Evolutionary conservation across 192 early-diverging fungal species (phyloP), one percentile per base, ranked within the genome.

Genomic region (Entomortierella beljakovae): DNA sequence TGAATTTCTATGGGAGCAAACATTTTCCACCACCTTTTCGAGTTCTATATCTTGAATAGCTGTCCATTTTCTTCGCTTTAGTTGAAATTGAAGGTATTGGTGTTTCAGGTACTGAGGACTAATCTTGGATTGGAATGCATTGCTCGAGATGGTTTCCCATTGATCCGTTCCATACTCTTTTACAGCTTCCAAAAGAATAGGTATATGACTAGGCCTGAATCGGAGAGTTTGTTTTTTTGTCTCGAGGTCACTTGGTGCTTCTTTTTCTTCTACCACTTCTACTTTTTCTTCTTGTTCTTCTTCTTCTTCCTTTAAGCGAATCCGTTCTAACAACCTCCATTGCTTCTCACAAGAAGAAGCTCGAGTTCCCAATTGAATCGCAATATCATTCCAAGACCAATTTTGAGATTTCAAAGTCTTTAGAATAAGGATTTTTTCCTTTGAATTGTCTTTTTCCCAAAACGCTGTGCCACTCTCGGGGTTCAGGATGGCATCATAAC

Each of bases 271-370:
- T 38, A 29, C 40, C 38, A 10, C 28, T 1, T 57, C 20, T 32
- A 35, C 16, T 16, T 16, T 0, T 40, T 55, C 9, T 26, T 54
- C 8, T 54, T 61, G 59, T 20, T 49, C 13, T 22, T 38, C 20
- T 40, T 42, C 34, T 26, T 23, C 35, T 22, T 31, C 37, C 15
- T 8, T 2, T 3, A 43, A 6, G 1, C 43, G 59, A 4, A n/a
- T 37, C 20, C 67, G 67, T 35, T 40, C 56, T 26, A 61, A 10
- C 26, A 59, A 18, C 6, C 46, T 52, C 70, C 70, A 73, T 42
- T 65, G 70, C 20, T 38, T 35, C 26, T 73, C 56, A 52, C 70
- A 73, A 1, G 62, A 28, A 6, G 70, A 64, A 1, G 62, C 70
- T 20, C 64, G 64, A n/a, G 51, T 73, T 10, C 57, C 57, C 16